Percentiles rank a stretch among this genome's conserved stretches.
phyloP scores from a whole-genome alignment of 208 protist species.

The Trichomonas tenax region DNA sequence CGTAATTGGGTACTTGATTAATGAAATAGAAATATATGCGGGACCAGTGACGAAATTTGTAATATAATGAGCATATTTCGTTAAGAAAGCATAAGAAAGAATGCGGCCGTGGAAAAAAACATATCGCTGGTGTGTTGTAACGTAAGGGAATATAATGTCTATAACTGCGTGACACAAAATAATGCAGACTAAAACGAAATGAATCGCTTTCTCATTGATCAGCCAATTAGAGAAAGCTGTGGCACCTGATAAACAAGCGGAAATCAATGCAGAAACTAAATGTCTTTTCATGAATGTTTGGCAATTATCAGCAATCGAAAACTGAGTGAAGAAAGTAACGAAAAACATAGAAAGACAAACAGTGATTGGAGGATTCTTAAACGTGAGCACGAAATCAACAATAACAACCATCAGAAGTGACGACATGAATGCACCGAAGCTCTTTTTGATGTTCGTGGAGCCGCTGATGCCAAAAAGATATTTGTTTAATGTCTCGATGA shows the following conservation, averaged over 20 bases:
- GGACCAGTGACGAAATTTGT: neutral
- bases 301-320: conserved; percentile 1
- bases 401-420: neutral
- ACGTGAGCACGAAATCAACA: neutral
- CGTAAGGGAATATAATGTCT: neutral
- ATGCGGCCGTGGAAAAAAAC: neutral
- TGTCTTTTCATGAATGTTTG: neutral
- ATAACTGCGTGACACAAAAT: neutral
- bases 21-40: neutral
- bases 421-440: neutral
- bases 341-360: neutral
- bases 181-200: neutral
- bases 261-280: neutral
- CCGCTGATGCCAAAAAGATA: neutral
- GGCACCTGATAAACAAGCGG: neutral
- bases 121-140: neutral
- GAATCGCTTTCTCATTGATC: neutral
- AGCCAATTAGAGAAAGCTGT: neutral
- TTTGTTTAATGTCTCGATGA: neutral
- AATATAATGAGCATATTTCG: conserved; percentile 1
- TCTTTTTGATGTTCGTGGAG: neutral
- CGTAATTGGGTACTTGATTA: neutral
- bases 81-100: neutral
- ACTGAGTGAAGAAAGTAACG: neutral
- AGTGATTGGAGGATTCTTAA: neutral